phyloP scores from a whole-genome alignment of 2,329 filamentous ascomycete species.

The Ophiosphaerella korrae region DNA sequence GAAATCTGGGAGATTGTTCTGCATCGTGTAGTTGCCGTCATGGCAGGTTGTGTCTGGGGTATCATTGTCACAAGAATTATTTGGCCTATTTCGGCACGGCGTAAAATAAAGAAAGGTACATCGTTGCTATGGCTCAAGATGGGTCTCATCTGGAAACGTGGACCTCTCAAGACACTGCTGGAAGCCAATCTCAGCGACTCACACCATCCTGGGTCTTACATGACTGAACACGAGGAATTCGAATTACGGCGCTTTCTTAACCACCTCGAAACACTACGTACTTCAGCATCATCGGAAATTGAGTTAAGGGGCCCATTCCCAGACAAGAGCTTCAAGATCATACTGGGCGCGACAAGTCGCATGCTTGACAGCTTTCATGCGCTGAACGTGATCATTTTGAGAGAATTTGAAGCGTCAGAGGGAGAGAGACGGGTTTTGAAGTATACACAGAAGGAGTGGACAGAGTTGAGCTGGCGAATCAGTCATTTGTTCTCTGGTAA shows the following conservation, averaged over 20 bases:
- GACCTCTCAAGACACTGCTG: constrained; percentile 76
- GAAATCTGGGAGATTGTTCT: constrained; percentile 86
- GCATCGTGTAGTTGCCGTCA: constrained; percentile 85
- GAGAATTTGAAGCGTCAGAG: constrained; percentile 73
- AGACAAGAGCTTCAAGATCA: constrained; percentile 70
- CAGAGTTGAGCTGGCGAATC: constrained; percentile 82
- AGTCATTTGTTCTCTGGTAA: constrained; percentile 76
- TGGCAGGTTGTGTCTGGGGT: constrained; percentile 88
- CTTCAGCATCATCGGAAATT: constrained; percentile 80
- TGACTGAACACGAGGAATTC: constrained; percentile 85
- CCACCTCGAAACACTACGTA: constrained; percentile 74
- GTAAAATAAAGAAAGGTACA: constrained; percentile 86
- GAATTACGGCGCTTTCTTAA: constrained; percentile 80
- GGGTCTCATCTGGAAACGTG: constrained; percentile 94
- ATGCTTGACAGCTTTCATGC: constrained; percentile 94
- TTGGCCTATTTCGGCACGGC: constrained; percentile 90
- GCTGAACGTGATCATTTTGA: constrained; percentile 90
- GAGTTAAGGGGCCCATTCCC: constrained; percentile 89
- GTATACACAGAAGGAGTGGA: constrained; percentile 79
- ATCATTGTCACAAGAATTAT: constrained; percentile 86
- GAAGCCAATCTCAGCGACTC: constrained; percentile 37
- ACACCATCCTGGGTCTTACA: constrained; percentile 63
- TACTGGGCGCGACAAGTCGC: constrained; percentile 78
- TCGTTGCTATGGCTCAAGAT: constrained; percentile 93
- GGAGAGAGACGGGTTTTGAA: constrained; percentile 81